Conservation (phyloP, 148 eudicot genomes). For the Bassia scoparia region DNA sequence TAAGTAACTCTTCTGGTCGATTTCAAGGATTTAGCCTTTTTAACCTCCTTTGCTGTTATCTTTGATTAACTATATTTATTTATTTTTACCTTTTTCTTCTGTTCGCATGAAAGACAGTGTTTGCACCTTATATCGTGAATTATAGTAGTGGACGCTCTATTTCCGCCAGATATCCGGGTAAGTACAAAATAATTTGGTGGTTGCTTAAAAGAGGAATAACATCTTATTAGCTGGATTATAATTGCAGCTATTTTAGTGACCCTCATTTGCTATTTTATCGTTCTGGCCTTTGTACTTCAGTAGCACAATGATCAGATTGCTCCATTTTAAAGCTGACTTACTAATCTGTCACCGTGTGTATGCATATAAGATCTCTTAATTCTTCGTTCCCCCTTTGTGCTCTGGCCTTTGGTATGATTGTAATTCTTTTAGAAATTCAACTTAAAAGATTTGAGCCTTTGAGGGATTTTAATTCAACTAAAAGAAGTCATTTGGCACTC, state of each 20-base stretch:
- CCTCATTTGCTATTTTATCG: neutral
- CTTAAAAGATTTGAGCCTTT: too few species aligned
- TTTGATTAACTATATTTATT: slow-evolving; percentile 14
- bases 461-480: too few species aligned
- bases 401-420: too few species aligned
- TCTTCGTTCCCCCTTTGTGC: too few species aligned
- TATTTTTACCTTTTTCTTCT: slow-evolving; percentile 12
- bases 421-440: too few species aligned
- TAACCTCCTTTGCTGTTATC: slow-evolving; percentile 4
- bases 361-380: too few species aligned
- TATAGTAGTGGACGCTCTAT: slow-evolving; percentile 86
- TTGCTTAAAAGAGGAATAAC: neutral
- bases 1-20: slow-evolving; percentile 43
- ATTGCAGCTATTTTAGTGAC: neutral
- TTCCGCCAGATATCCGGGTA: slow-evolving; percentile 99
- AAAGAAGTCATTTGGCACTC: too few species aligned
- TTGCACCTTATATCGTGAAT: slow-evolving; percentile 88
- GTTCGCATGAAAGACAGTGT: slow-evolving; percentile 72
- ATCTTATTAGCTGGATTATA: neutral
- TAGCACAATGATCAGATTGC: neutral
- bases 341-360: too few species aligned
- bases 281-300: neutral
- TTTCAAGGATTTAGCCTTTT: neutral
- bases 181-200: slow-evolving; percentile 9
- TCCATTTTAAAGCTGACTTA: too few species aligned